Percentiles rank a stretch among this genome's conserved stretches.
These are phyloP conservation scores for Leishmania mexicana DNA, from an alignment of 208 protist species.

Conservation along the genomic window DNA sequence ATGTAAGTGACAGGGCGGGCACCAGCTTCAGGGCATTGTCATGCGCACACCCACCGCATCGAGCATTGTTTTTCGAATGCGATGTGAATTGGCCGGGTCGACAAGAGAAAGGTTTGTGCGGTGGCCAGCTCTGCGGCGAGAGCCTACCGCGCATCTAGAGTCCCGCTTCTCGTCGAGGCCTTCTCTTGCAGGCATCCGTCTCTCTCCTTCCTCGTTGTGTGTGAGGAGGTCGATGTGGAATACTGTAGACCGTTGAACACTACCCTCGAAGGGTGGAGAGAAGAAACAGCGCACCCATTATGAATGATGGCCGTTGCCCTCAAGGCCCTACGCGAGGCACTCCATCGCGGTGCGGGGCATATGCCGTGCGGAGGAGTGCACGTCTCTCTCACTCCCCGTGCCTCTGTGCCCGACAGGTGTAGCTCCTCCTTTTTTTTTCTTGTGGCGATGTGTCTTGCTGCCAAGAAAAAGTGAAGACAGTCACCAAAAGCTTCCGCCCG, in stretches of 20 bases:
- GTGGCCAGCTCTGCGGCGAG: not conserved
- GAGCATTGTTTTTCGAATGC: not conserved
- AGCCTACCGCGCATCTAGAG: not conserved
- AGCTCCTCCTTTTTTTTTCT: not conserved
- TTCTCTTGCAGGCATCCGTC: not conserved
- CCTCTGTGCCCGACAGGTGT: not conserved
- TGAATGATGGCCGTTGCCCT: not conserved
- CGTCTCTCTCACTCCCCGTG: not conserved
- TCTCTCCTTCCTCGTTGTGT: constrained; percentile 1
- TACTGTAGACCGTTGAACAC: constrained; percentile 4
- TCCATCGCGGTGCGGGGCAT: not conserved
- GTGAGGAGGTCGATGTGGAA: not conserved
- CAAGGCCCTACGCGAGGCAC: not conserved
- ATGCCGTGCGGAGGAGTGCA: not conserved
- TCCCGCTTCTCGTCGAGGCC: not conserved
- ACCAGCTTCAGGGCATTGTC: not conserved
- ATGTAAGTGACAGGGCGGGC: not conserved
- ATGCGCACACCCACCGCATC: not conserved
- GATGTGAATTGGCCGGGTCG: not conserved
- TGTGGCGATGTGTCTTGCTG: not conserved
- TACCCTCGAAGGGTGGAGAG: not conserved
- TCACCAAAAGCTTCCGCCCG: not conserved
- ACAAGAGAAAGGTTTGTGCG: not conserved
- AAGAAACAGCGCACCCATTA: not conserved
- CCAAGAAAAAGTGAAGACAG: not conserved